phyloP scores from a whole-genome alignment of 192 early-diverging fungal genomes.

The Backusella morwellensis region DNA sequence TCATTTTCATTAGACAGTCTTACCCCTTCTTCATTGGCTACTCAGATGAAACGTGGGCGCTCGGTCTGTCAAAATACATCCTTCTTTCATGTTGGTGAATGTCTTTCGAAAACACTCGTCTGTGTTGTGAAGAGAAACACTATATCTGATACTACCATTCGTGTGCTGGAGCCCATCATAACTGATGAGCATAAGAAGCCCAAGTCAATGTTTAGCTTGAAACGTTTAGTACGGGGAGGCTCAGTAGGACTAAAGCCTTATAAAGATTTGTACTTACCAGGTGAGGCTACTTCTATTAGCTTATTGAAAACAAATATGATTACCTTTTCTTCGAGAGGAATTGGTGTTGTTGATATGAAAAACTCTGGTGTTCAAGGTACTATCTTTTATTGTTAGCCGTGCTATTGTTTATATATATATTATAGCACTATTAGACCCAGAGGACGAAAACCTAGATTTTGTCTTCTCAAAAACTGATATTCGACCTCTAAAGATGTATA shows the following conservation, averaged over 20 bases:
- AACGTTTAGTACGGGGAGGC: conserved; percentile 14
- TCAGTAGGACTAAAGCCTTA: conserved; percentile 25
- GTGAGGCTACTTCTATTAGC: conserved; percentile 80
- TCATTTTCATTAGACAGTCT: conserved; percentile 50
- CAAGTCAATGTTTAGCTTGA: conserved; percentile 22
- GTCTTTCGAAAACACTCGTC: conserved; percentile 22
- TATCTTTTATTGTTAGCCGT: background rate
- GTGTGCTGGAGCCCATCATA: conserved; percentile 23
- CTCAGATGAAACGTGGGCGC: conserved; percentile 31
- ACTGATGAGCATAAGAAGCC: conserved; percentile 24
- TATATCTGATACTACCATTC: conserved; percentile 26
- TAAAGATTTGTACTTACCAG: conserved; percentile 89
- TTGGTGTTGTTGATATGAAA: conserved; percentile 90
- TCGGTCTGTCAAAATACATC: conserved; percentile 24
- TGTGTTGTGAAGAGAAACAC: conserved; percentile 33
- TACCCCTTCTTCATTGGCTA: conserved; percentile 34
- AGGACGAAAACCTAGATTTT: conserved; percentile 77
- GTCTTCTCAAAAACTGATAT: conserved; percentile 75
- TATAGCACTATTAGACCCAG: conserved; percentile 70
- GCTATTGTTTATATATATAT: background rate
- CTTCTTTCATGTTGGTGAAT: conserved; percentile 36
- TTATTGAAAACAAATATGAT: conserved; percentile 83
- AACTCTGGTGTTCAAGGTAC: conserved; percentile 77
- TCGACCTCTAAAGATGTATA: conserved; percentile 81
- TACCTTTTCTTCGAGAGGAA: conserved; percentile 87